These are phyloP conservation scores for Postia placenta DNA, from an alignment of 768 basidiomycete genomes.

Conservation along the genomic window DNA sequence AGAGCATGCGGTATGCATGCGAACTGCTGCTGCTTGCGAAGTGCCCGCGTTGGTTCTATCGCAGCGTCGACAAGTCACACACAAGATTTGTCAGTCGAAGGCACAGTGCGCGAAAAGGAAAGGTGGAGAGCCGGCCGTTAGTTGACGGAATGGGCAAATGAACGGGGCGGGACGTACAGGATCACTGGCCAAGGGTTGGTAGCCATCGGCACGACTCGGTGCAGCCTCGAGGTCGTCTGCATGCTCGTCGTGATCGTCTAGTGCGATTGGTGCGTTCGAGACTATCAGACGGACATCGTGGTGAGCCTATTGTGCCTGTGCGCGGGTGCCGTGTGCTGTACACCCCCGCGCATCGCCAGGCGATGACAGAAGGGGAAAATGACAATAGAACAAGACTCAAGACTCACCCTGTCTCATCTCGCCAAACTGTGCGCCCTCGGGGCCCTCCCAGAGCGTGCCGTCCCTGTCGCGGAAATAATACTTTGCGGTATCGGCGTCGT, in stretches of 20 bases:
- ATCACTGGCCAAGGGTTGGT: slow-evolving; percentile 47
- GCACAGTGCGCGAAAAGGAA: neutral
- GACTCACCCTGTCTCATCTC: slow-evolving; percentile 36
- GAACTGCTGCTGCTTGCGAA: slow-evolving; percentile 1
- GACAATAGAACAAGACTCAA: too few species aligned
- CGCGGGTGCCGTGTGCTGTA: neutral
- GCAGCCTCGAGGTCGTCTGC: slow-evolving; percentile 52
- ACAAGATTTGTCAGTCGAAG: too few species aligned
- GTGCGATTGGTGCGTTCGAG: slow-evolving; percentile 6
- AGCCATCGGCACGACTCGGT: slow-evolving; percentile 47
- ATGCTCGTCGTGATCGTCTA: slow-evolving; percentile 19
- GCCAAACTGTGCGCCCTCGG: slow-evolving; percentile 59
- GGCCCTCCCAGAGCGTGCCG: slow-evolving; percentile 50
- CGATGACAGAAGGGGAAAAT: too few species aligned
- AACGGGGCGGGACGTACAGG: slow-evolving; percentile 30
- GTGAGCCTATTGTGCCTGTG: neutral
- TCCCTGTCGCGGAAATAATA: slow-evolving; percentile 58
- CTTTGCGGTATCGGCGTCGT: slow-evolving; percentile 63
- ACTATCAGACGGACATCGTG: slow-evolving; percentile 1
- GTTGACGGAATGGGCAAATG: neutral
- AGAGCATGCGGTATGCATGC: slow-evolving; percentile 50
- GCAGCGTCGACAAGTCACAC: neutral
- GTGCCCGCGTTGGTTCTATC: slow-evolving; percentile 1
- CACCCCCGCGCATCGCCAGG: neutral
- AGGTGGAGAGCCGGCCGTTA: neutral